Percentiles rank a stretch among this genome's conserved stretches.
Conservation (phyloP, 2,329 filamentous ascomycete genomes). For the Fusarium poae region DNA sequence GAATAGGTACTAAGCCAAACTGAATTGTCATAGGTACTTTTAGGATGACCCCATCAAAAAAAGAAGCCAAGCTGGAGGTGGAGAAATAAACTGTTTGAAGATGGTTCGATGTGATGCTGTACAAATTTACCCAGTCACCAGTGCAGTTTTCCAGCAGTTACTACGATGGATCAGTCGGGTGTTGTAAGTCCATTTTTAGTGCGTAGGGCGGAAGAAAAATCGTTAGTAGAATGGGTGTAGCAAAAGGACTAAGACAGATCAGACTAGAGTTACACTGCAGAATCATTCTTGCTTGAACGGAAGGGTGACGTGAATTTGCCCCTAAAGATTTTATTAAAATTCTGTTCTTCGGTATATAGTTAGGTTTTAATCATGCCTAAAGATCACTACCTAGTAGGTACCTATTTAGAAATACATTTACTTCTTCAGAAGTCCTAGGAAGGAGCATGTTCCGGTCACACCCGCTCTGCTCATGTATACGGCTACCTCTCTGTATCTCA, state of each 20-base stretch:
- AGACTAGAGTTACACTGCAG: slow-evolving; percentile 28
- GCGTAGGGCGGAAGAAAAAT: slow-evolving; percentile 40
- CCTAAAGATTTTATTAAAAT: background rate
- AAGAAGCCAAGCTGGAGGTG: slow-evolving; percentile 19
- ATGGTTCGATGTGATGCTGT: slow-evolving; percentile 23
- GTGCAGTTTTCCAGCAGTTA: slow-evolving; percentile 7
- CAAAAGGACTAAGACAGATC: slow-evolving; percentile 7
- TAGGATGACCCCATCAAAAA: too few species aligned
- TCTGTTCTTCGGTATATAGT: background rate
- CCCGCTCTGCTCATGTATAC: background rate
- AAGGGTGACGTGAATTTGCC: slow-evolving; percentile 12
- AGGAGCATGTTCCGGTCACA: background rate
- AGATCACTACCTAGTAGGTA: too few species aligned
- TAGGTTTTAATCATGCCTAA: background rate
- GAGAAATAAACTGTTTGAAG: background rate
- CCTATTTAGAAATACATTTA: background rate
- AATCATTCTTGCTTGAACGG: slow-evolving; percentile 7
- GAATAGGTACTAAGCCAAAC: background rate
- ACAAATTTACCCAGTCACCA: slow-evolving; percentile 19
- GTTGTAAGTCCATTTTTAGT: slow-evolving; percentile 30
- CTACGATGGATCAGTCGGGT: slow-evolving; percentile 13
- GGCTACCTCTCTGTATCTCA: background rate
- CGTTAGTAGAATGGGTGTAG: slow-evolving; percentile 35
- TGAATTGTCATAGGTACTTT: too few species aligned
- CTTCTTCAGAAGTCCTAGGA: background rate